Conservation (phyloP, 306 rosid species). For the Sophora flavescens region DNA sequence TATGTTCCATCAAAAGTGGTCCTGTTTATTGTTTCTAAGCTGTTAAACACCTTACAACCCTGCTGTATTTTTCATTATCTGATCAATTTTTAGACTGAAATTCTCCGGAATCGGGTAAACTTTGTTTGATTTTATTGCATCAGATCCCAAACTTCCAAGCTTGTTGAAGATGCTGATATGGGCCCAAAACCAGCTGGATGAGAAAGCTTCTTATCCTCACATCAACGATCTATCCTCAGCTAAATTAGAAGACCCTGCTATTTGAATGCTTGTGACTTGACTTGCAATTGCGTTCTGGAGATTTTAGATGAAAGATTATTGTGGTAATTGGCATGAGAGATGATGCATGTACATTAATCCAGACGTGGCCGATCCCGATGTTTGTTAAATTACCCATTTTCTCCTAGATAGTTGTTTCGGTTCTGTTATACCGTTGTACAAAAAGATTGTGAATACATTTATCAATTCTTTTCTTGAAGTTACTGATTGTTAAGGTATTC, state of each 20-base stretch:
- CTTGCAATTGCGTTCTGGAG: slow-evolving; percentile 30
- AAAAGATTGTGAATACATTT: slow-evolving; percentile 53
- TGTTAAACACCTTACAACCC: neutral
- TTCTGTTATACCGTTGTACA: slow-evolving; percentile 57
- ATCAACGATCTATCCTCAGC: slow-evolving; percentile 80
- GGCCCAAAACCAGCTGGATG: slow-evolving; percentile 95
- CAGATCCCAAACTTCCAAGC: slow-evolving; percentile 98
- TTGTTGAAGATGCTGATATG: slow-evolving; percentile 95
- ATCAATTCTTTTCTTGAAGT: slow-evolving; percentile 40
- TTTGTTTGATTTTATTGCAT: slow-evolving; percentile 6
- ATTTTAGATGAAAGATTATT: slow-evolving; percentile 47
- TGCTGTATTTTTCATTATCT: slow-evolving; percentile 1
- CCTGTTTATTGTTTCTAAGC: slow-evolving; percentile 22
- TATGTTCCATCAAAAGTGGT: neutral
- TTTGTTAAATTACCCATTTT: slow-evolving; percentile 46
- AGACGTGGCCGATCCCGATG: slow-evolving; percentile 23
- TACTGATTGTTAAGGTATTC: slow-evolving; percentile 27
- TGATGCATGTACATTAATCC: slow-evolving; percentile 51
- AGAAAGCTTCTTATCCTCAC: slow-evolving; percentile 92
- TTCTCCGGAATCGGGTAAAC: slow-evolving; percentile 9
- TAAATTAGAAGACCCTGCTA: slow-evolving; percentile 78
- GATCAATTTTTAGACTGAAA: neutral
- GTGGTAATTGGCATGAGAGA: slow-evolving; percentile 45
- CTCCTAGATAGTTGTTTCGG: slow-evolving; percentile 43
- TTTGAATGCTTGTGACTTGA: slow-evolving; percentile 49